A percentile compares a stretch with the other conserved stretches of the same genome.
Conservation (phyloP, 495 filamentous ascomycete genomes). For the Monascus purpureus region DNA sequence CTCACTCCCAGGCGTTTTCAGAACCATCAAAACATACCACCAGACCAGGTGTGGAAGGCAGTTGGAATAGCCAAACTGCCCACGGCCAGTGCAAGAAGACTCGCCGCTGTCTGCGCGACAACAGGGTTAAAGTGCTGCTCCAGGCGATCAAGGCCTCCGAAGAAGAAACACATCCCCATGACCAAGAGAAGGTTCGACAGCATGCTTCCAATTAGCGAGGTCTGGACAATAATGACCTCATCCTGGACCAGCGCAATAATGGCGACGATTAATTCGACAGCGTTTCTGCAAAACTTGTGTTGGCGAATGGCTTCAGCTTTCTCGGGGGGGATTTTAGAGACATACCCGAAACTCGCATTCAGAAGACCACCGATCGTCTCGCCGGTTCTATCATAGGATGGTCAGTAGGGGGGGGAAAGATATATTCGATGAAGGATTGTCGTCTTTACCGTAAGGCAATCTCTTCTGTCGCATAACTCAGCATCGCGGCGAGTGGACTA, state of each 20-base stretch:
- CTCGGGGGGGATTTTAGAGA: too few species aligned
- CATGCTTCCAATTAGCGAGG: slow-evolving; percentile 81
- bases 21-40: slow-evolving; percentile 10
- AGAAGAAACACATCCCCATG: slow-evolving; percentile 88
- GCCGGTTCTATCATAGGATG: slow-evolving; percentile 36
- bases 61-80: slow-evolving; percentile 78
- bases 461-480: slow-evolving; percentile 42
- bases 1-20: not conserved
- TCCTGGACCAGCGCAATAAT: slow-evolving; percentile 63
- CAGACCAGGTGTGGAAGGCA: slow-evolving; percentile 53
- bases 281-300: slow-evolving; percentile 39
- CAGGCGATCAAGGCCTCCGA: slow-evolving; percentile 61
- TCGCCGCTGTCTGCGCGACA: slow-evolving; percentile 85
- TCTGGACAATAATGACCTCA: slow-evolving; percentile 80
- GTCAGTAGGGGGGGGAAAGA: not conserved
- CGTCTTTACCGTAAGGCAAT: slow-evolving; percentile 29
- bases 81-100: slow-evolving; percentile 66
- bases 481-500: slow-evolving; percentile 39
- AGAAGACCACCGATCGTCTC: slow-evolving; percentile 77
- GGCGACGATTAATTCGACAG: slow-evolving; percentile 83
- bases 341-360: slow-evolving; percentile 79
- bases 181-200: slow-evolving; percentile 86
- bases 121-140: slow-evolving; percentile 88
- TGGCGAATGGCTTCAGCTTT: too few species aligned
- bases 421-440: not conserved